A percentile compares a stretch with the other conserved stretches of the same genome.
These are phyloP conservation scores for Phlyctochytrium bullatum DNA, from an alignment of 192 early-diverging fungal genomes.

Conservation along the genomic window DNA sequence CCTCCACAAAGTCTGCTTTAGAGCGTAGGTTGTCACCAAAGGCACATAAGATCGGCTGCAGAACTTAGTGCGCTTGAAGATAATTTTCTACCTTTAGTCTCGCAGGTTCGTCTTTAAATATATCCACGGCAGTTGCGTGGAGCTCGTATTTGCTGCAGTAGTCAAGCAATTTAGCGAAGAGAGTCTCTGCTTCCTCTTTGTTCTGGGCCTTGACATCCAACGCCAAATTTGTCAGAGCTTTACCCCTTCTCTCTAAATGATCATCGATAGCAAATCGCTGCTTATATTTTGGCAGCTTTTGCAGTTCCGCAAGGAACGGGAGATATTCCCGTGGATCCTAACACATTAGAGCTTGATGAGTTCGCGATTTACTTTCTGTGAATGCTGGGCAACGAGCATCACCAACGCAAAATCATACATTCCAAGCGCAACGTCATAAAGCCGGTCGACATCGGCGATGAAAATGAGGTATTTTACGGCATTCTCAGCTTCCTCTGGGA, in stretches of 20 bases:
- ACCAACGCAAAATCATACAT: constrained; percentile 93
- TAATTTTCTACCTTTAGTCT: constrained; percentile 42
- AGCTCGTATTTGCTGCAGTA: constrained; percentile 69
- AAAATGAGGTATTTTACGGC: constrained; percentile 91
- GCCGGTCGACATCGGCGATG: constrained; percentile 80
- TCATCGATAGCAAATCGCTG: constrained; percentile 87
- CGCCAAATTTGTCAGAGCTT: constrained; percentile 62
- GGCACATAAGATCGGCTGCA: constrained; percentile 5
- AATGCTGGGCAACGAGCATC: constrained; percentile 94
- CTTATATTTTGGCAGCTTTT: constrained; percentile 70
- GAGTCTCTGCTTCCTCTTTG: constrained; percentile 3
- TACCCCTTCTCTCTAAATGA: constrained; percentile 66
- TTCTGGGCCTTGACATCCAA: constrained; percentile 9
- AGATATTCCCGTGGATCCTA: constrained; percentile 93
- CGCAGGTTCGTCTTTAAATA: constrained; percentile 45
- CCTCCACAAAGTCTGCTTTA: constrained; percentile 59
- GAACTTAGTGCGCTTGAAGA: constrained; percentile 14
- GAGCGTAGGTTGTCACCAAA: constrained; percentile 63
- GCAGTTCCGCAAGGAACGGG: constrained; percentile 79
- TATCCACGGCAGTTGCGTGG: constrained; percentile 55
- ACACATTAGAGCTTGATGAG: not conserved
- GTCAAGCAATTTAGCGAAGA: constrained; percentile 20
- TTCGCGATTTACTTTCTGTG: constrained; percentile 66
- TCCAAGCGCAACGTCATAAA: constrained; percentile 89
- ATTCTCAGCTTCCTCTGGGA: constrained; percentile 68